Conservation (phyloP, 208 protist genomes). For the Trypanosoma vivax region DNA sequence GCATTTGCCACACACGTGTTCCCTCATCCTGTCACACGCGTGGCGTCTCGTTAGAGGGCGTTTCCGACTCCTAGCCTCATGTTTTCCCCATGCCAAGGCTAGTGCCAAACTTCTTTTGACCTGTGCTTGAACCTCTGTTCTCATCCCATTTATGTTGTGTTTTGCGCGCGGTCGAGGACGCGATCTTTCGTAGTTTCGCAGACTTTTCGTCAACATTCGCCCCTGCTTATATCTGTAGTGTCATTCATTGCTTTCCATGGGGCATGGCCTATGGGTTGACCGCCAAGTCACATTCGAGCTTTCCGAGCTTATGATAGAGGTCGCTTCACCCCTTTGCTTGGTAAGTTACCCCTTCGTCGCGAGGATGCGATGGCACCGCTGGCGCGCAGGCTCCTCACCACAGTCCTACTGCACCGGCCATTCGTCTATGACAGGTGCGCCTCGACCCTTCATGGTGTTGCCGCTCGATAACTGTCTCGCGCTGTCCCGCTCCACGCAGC, state of each 20-base stretch:
- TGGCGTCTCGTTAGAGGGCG: neutral
- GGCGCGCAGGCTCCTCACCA: too few species aligned
- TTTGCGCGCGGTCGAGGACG: neutral
- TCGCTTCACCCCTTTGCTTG: neutral
- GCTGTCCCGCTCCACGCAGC: neutral
- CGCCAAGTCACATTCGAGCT: neutral
- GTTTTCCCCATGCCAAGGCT: neutral
- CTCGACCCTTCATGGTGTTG: neutral
- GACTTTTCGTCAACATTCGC: neutral
- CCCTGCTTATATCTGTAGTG: neutral
- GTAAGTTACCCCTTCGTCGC: neutral
- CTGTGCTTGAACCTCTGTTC: neutral
- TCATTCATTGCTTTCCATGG: neutral
- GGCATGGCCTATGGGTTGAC: neutral
- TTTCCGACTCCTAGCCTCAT: neutral
- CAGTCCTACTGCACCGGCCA: neutral
- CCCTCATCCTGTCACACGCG: neutral
- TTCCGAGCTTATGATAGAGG: neutral
- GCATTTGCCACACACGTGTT: neutral
- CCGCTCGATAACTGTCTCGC: neutral
- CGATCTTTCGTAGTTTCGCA: constrained; percentile 1
- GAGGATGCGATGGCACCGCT: neutral
- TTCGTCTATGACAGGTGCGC: neutral
- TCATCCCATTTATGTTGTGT: neutral
- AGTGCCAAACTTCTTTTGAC: neutral